A percentile compares a stretch with the other conserved stretches of the same genome.
Conservation (phyloP, 176 grass and related monocot genomes). For the Lolium rigidum region DNA sequence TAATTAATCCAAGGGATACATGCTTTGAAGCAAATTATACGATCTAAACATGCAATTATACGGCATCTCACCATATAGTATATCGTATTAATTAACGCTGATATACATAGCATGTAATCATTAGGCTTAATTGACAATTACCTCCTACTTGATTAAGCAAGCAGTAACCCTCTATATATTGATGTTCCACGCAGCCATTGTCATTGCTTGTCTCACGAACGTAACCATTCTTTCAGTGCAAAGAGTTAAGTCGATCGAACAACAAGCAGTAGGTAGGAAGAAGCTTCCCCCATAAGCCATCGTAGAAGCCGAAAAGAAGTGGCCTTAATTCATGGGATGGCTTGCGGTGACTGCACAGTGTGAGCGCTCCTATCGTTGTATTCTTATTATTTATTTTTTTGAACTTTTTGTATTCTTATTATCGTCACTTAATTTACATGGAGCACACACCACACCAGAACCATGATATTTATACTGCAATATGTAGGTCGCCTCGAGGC, state of each 20-base stretch:
- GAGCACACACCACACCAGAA: not conserved
- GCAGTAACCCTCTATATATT: not conserved
- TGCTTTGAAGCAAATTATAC: not conserved
- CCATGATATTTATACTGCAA: not conserved
- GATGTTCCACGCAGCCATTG: not conserved
- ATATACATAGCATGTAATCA: not conserved
- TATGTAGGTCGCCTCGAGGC: not conserved
- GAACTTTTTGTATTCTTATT: no score
- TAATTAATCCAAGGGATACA: not conserved
- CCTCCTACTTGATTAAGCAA: not conserved
- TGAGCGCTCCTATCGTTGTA: not conserved
- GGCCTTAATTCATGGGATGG: not conserved
- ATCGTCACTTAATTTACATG: not conserved
- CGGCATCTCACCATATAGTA: not conserved
- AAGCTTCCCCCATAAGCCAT: no score
- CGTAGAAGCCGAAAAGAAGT: not conserved
- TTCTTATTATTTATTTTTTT: no score
- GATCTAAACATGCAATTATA: not conserved
- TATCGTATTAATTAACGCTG: not conserved
- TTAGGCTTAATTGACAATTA: not conserved
- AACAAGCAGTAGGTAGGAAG: not conserved
- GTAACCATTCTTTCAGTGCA: not conserved
- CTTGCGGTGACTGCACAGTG: not conserved
- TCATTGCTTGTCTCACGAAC: not conserved
- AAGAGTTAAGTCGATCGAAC: not conserved